A percentile compares a stretch with the other conserved stretches of the same genome.
Evolutionary conservation across 768 basidiomycete genomes (phyloP).

Genomic region (Clitopilus passeckerianus): DNA sequence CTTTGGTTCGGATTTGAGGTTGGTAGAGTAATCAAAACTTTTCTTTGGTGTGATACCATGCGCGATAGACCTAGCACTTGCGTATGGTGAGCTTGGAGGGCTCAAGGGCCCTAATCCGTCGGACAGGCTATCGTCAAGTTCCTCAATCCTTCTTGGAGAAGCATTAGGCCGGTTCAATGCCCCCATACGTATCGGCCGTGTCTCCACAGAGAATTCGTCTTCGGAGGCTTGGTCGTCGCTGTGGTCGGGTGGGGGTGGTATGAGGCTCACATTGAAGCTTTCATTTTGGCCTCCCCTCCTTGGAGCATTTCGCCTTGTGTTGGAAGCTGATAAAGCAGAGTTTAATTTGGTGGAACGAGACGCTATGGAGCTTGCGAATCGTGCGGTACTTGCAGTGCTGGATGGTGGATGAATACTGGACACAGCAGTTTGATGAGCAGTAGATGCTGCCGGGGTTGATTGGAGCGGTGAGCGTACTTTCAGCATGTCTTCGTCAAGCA

Average conservation of each 20-base stretch:
- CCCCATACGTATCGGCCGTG: conserved; percentile 37
- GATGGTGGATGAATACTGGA: conserved; percentile 43
- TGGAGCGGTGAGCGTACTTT: conserved; percentile 49
- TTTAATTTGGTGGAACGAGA: conserved; percentile 52
- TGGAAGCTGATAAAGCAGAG: not conserved
- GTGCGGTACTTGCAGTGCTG: conserved; percentile 42
- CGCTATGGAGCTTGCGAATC: conserved; percentile 42
- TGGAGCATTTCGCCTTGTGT: conserved; percentile 19
- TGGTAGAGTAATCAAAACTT: conserved; percentile 52
- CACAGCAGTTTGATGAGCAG: conserved; percentile 37
- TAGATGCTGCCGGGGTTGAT: conserved; percentile 54
- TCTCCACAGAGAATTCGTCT: conserved; percentile 49
- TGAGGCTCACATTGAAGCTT: conserved; percentile 58
- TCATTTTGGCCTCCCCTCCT: conserved; percentile 28
- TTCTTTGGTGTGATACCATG: conserved; percentile 44
- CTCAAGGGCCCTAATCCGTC: conserved; percentile 57
- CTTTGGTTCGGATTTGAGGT: conserved; percentile 57
- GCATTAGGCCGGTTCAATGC: conserved; percentile 16
- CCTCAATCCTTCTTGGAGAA: conserved; percentile 27
- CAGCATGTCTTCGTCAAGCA: conserved; percentile 34
- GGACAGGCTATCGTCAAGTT: conserved; percentile 40
- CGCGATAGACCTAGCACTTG: conserved; percentile 25
- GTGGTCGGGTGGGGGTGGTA: conserved; percentile 47
- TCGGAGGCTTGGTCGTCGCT: conserved; percentile 31
- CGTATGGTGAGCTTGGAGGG: conserved; percentile 47